Evolutionary conservation across 2,329 filamentous ascomycete species (phyloP), one percentile per base, ranked within the genome.

Genomic region (Dactylellina cionopaga): DNA sequence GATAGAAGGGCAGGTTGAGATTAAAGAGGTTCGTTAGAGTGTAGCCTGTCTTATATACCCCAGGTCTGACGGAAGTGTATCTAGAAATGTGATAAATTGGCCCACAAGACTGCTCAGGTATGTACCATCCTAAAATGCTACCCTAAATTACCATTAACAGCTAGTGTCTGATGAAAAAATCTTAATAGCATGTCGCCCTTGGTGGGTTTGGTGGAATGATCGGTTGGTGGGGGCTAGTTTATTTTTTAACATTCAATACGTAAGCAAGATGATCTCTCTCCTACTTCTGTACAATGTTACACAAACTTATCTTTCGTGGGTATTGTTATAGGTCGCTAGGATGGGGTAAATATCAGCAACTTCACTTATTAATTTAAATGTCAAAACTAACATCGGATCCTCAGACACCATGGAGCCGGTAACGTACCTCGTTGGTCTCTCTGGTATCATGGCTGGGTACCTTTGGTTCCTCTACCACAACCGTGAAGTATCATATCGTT

Each of bases 401-500:
- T 92, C n/a, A 92, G 92, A 96, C 77, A 86, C 92, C 5, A 92
- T 96, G 84, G 92, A 96, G 80, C 92, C 92, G 0, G 87, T 96
- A 1, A 96, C 92, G 31, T 96, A 96, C 78, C 87, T 96, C 13
- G 92, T 91, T 1, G 91, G 92, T n/a, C 83, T 97, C 75, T 87
- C 89, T 0, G 92, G 90, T 10, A 87, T 96, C 77, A 96, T 96
- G 83, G 89, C 89, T 5, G 93, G 92, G 75, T 97, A 97, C 78
- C 83, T 96, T 59, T 97, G 92, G 92, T 96, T 97, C 79, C 83
- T 96, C 10, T 96, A 93, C 81, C 91, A 96, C 82, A 96, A 93
- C 81, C 87, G 91, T 17, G 92, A 96, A 80, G 88, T 96, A 9
- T 91, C 88, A 75, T 96, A 96, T 83, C 89, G 90, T 76, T 89